These are phyloP conservation scores for Penicillium oxalicum DNA, from an alignment of 2,329 filamentous ascomycete species.

Conservation along the genomic window DNA sequence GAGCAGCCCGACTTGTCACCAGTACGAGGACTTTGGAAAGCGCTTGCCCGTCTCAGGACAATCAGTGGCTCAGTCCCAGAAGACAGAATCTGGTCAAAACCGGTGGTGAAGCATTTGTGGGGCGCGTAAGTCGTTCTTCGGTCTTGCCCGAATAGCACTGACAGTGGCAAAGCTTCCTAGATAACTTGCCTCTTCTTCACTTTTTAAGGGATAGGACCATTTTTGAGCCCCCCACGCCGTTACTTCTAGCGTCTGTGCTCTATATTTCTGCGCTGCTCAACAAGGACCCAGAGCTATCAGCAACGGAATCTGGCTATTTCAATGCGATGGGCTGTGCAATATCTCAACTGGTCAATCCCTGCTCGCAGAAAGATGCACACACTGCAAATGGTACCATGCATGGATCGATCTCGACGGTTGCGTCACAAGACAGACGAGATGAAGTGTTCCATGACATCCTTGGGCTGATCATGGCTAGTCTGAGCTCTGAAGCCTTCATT, in stretches of 20 bases:
- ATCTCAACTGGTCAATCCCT: constrained; percentile 19
- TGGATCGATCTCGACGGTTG: neutral
- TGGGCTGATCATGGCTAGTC: constrained; percentile 26
- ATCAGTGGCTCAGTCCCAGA: constrained; percentile 19
- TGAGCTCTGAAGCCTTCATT: constrained; percentile 27
- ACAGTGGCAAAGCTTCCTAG: constrained; percentile 19
- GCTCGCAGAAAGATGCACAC: neutral
- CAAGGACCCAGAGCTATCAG: constrained; percentile 13
- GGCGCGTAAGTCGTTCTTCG: constrained; percentile 16
- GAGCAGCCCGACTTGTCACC: constrained; percentile 10
- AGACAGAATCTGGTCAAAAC: constrained; percentile 20
- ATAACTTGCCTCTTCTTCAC: constrained; percentile 25
- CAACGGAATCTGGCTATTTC: constrained; percentile 20
- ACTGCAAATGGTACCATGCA: neutral
- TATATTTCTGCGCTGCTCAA: constrained; percentile 27
- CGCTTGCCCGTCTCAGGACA: constrained; percentile 17
- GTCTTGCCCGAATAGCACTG: neutral
- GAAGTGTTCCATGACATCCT: constrained; percentile 23
- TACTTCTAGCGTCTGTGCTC: constrained; percentile 24
- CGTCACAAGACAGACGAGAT: constrained; percentile 4
- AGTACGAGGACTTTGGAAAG: constrained; percentile 18
- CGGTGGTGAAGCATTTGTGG: constrained; percentile 22
- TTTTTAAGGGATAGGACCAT: constrained; percentile 24
- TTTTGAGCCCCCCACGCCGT: constrained; percentile 22
- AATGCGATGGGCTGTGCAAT: constrained; percentile 22